These are phyloP conservation scores for Aspergillus eucalypticola DNA, from an alignment of 2,329 filamentous ascomycete genomes.

Conservation along the genomic window DNA sequence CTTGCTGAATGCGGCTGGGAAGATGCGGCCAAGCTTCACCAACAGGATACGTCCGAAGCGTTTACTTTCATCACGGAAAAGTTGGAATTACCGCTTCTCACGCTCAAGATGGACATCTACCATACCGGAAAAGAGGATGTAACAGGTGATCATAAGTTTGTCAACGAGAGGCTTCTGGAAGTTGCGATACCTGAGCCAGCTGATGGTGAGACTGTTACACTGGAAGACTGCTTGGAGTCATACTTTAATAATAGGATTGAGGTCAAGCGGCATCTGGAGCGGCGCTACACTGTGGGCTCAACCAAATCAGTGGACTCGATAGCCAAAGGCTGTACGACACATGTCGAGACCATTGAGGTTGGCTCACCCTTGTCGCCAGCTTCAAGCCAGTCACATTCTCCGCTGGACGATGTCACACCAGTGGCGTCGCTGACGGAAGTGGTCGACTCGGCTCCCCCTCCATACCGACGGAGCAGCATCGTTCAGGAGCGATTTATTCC, in stretches of 20 bases:
- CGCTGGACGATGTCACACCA: conserved; percentile 25
- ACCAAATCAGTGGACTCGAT: conserved; percentile 38
- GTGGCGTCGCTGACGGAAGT: conserved; percentile 30
- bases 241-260: conserved; percentile 96
- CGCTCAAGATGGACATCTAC: conserved; percentile 90
- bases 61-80: conserved; percentile 94
- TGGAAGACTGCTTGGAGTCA: conserved; percentile 88
- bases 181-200: conserved; percentile 73
- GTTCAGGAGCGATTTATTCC: conserved; percentile 48
- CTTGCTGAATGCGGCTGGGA: conserved; percentile 85
- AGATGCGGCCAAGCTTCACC: conserved; percentile 72
- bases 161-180: conserved; percentile 87
- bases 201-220: conserved; percentile 68
- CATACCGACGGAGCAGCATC: conserved; percentile 43
- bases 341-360: conserved; percentile 48
- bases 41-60: conserved; percentile 94
- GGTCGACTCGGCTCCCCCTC: conserved; percentile 25
- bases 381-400: conserved; percentile 27
- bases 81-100: conserved; percentile 81
- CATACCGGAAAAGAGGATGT: conserved; percentile 83
- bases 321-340: conserved; percentile 39
- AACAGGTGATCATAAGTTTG: conserved; percentile 88
- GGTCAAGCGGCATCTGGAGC: conserved; percentile 72
- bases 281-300: conserved; percentile 59
- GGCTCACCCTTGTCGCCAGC: conserved; percentile 39